Conservation (phyloP, 139 green algal species). For the Ulvella scutata region DNA sequence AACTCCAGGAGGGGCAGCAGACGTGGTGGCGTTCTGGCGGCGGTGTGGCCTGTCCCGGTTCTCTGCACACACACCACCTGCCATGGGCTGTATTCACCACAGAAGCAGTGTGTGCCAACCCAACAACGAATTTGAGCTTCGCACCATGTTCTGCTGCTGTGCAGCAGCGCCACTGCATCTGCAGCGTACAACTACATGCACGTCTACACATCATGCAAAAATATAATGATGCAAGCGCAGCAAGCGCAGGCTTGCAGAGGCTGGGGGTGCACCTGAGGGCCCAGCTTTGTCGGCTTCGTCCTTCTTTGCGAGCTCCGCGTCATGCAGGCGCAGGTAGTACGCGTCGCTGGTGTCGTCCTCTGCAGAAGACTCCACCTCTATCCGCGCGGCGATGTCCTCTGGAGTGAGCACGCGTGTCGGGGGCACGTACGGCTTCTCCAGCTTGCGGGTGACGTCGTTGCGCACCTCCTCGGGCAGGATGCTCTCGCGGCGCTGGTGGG, state of each 20-base stretch:
- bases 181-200: not conserved
- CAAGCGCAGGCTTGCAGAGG: not conserved
- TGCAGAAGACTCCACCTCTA: not conserved
- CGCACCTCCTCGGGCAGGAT: not conserved
- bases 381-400: not conserved
- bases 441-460: not conserved
- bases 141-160: no score
- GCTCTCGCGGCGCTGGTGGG: not conserved
- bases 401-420: not conserved
- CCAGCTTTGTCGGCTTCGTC: not conserved
- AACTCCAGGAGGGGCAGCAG: no score
- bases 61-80: no score
- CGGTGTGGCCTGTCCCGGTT: no score
- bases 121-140: no score
- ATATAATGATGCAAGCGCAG: not conserved
- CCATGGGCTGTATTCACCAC: no score
- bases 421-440: not conserved
- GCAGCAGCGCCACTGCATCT: not conserved
- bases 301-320: not conserved
- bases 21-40: no score
- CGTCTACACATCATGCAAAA: not conserved
- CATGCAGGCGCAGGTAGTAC: not conserved
- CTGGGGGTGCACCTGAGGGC: not conserved
- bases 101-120: no score
- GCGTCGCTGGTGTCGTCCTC: slow-evolving; percentile 1